Evolutionary conservation across 805 yeast species (phyloP), one percentile per base, ranked within the genome.

Genomic region (Ogataea pini): DNA sequence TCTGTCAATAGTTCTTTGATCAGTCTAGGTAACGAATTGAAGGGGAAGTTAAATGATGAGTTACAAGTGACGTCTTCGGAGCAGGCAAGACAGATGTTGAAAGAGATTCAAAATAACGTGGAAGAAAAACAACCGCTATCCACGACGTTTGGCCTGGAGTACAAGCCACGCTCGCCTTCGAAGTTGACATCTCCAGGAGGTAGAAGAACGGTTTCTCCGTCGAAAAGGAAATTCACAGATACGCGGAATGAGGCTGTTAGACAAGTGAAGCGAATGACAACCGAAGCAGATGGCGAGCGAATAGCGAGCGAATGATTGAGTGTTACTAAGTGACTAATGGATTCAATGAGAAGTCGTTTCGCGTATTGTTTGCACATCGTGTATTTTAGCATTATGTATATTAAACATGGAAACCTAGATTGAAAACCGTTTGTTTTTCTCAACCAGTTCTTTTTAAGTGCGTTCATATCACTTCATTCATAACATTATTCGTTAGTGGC

Each of bases 1-100:
- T 27, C 42, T 18, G 47, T 50, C 17, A 40, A 33, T 14, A 16
- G 41, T 17, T 36, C 18, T 16, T 20, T 53, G 31, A 20, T 32
- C 8, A 37, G 29, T 9, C 44, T 53, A 42, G 42, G 37, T 5
- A 28, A 12, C 7, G 51, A 48, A 10, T 17, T 43, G 19, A 43
- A 39, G 13, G 32, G 14, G 4, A 43, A 44, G 14, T 12, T 48
- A 13, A 22, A n/a, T 4, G 36, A 33, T 7, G 34, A 27, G 3
- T 27, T 24, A 13, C 44, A 27, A n/a, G 24, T 42, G 12, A 17
- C 41, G 3, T 49, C 48, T 9, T 14, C 38, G 4, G 28, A 27
- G 16, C 42, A 28, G 18, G 31, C 34, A 20, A 36, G 29, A 16
- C 29, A 42, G 31, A 20, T 47, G 43, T 16, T 42, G n/a, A n/a